These are phyloP conservation scores for Polyporus tsugae DNA, from an alignment of 1,284 basidiomycete species.

Conservation along the genomic window DNA sequence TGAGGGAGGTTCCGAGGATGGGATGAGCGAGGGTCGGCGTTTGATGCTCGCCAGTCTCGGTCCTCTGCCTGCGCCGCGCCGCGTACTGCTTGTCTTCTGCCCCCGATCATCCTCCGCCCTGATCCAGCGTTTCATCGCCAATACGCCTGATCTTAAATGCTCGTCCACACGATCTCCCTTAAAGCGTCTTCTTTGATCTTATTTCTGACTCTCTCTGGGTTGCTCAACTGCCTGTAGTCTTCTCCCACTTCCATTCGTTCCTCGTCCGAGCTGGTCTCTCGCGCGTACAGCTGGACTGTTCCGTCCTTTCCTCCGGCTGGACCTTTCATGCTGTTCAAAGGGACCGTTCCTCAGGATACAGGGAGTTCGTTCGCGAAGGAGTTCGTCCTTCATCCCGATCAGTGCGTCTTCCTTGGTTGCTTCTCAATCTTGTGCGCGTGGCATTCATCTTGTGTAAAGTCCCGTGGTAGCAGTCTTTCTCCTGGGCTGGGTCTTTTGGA, in stretches of 20 bases:
- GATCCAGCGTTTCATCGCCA: constrained; percentile 25
- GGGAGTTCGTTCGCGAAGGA: constrained; percentile 31
- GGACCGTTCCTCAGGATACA: constrained; percentile 23
- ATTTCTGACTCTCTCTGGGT: constrained; percentile 11
- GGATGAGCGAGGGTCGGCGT: background rate
- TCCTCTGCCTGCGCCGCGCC: constrained; percentile 1
- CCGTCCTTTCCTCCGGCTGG: constrained; percentile 25
- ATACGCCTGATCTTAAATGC: constrained; percentile 12
- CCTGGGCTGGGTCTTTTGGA: constrained; percentile 58
- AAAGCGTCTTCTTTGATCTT: constrained; percentile 17
- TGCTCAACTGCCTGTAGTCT: constrained; percentile 7
- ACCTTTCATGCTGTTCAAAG: constrained; percentile 28
- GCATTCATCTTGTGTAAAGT: constrained; percentile 40
- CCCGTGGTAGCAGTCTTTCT: constrained; percentile 55
- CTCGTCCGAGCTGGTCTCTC: constrained; percentile 33
- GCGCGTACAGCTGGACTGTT: constrained; percentile 32
- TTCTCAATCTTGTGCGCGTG: constrained; percentile 10
- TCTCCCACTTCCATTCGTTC: constrained; percentile 24
- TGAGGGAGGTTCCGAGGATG: background rate
- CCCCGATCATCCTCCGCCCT: constrained; percentile 15
- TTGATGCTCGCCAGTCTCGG: background rate
- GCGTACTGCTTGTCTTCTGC: constrained; percentile 5
- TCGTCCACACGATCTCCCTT: constrained; percentile 8
- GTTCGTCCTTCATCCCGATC: constrained; percentile 37
- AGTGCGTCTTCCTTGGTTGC: constrained; percentile 36